Percentiles rank a stretch among this genome's conserved stretches.
These are phyloP conservation scores for Cordyceps fumosorosea DNA, from an alignment of 2,329 filamentous ascomycete genomes.

Conservation along the genomic window DNA sequence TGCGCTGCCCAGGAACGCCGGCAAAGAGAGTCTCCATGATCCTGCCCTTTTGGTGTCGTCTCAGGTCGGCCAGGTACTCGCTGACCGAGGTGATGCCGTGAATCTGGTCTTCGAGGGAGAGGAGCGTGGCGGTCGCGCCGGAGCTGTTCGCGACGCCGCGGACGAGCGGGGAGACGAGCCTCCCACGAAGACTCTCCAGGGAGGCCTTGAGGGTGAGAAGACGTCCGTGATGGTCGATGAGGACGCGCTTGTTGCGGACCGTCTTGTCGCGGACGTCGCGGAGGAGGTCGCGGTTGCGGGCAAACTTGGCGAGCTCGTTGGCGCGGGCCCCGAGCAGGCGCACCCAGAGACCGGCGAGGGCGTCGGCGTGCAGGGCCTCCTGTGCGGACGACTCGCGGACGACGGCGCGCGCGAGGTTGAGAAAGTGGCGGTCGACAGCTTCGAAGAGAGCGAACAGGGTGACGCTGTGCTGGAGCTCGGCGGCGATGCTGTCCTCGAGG, in stretches of 20 bases:
- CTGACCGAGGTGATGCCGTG: slow-evolving; percentile 74
- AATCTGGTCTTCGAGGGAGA: slow-evolving; percentile 81
- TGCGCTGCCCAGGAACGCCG: slow-evolving; percentile 22
- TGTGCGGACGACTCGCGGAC: slow-evolving; percentile 77
- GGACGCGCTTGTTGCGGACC: slow-evolving; percentile 76
- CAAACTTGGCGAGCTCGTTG: slow-evolving; percentile 75
- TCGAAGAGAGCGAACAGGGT: slow-evolving; percentile 86
- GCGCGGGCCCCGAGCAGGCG: slow-evolving; percentile 73
- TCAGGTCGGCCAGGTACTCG: slow-evolving; percentile 65
- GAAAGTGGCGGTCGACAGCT: slow-evolving; percentile 81
- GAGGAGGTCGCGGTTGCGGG: slow-evolving; percentile 79
- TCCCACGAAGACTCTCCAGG: slow-evolving; percentile 75
- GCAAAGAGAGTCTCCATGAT: slow-evolving; percentile 76
- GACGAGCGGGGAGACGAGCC: slow-evolving; percentile 78
- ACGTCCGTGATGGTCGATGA: slow-evolving; percentile 80
- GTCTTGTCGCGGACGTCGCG: slow-evolving; percentile 74
- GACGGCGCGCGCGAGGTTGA: slow-evolving; percentile 78
- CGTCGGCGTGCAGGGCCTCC: slow-evolving; percentile 71
- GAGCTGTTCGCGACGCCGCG: slow-evolving; percentile 39
- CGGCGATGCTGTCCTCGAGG: slow-evolving; percentile 82
- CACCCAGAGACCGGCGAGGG: slow-evolving; percentile 80
- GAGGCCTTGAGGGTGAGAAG: slow-evolving; percentile 79
- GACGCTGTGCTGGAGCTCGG: slow-evolving; percentile 73
- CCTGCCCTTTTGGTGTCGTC: slow-evolving; percentile 75
- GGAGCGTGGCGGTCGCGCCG: slow-evolving; percentile 50